Conservation (phyloP, 768 basidiomycete species). For the Lactifluus subvellereus region DNA sequence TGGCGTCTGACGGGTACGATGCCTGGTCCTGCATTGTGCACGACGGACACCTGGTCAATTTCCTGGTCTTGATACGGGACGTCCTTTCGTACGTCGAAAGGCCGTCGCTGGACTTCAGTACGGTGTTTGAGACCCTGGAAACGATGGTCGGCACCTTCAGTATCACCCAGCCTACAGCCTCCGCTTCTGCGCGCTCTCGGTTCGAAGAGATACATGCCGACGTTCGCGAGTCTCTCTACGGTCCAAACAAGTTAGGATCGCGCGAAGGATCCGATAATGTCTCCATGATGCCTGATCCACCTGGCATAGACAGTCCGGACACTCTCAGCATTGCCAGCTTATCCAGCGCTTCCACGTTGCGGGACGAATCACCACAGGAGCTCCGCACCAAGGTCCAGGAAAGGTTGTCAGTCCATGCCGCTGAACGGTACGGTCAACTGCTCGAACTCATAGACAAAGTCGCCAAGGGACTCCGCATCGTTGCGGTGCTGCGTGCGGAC, state of each 20-base stretch:
- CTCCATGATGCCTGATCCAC: not conserved
- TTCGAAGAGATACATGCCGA: conserved; percentile 7
- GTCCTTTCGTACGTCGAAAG: conserved; percentile 3
- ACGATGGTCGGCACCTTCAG: not conserved
- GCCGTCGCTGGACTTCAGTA: not conserved
- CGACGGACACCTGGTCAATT: conserved; percentile 3
- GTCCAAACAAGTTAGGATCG: not conserved
- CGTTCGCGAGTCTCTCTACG: not conserved
- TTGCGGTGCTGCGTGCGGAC: not conserved
- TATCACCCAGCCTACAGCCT: not conserved
- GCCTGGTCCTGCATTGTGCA: not conserved
- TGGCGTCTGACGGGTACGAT: not conserved
- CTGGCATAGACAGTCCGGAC: not conserved
- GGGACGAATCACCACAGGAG: not conserved
- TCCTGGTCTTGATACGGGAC: conserved; percentile 6
- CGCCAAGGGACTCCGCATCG: not conserved
- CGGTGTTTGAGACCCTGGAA: conserved; percentile 5
- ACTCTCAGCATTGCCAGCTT: not conserved
- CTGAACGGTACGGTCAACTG: not conserved
- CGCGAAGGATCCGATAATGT: not conserved
- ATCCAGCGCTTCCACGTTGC: not conserved
- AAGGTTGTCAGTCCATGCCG: not conserved
- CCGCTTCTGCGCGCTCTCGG: not conserved
- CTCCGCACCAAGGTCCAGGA: not conserved
- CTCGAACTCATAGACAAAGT: conserved; percentile 4